Base-by-base conservation (phyloP, 1,284 basidiomycete genomes). In the Pholiota adiposa region DNA sequence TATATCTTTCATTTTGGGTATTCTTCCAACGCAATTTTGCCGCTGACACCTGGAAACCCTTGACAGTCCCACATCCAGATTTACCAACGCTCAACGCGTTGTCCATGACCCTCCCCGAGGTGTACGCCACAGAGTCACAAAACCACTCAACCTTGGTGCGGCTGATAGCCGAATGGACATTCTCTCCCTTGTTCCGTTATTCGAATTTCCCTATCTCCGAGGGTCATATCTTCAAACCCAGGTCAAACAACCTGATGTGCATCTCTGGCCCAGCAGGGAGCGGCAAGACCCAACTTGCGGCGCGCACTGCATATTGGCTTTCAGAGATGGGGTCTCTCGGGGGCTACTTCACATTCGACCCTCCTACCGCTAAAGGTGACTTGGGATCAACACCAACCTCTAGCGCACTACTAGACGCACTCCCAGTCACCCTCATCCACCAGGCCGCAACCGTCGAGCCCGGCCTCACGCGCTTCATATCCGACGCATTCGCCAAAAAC, bases 271-370 rank as follows among this genome's bases (percentile, higher is more conserved):
- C 56, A 8, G 51, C 56, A 16, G 58, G 52, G 11, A 59, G 58
- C 23, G 60, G 61, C 4, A 63, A 62, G 27, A 65, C 61, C 1
- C 58, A 63, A 43, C 58, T 66, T 11, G 54, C 55, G 3, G 62
- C 65, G 23, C 59, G 56, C 16, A 41, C 62, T 25, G 59, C 56
- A 18, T 27, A 59, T 12, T 67, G 64, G 58, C 59, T 67, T 14
- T 27, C 53, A 7, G 62, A 67, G 46, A 49, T 64, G 38, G 59
- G 61, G 21, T 64, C 50, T 49, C 58, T 67, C 4, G 66, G 66
- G 25, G 66, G 66, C 18, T 67, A 66, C 31, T 67, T 65, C 52
- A 62, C 66, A 4, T 66, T 66, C 18, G 63, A 62, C 29, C 41
- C 52, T 11, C 18, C 51, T 3, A 23, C 27, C 5, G 33, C 21